Conservation (phyloP, 768 basidiomycete species). For the Tephrocybe sp. region DNA sequence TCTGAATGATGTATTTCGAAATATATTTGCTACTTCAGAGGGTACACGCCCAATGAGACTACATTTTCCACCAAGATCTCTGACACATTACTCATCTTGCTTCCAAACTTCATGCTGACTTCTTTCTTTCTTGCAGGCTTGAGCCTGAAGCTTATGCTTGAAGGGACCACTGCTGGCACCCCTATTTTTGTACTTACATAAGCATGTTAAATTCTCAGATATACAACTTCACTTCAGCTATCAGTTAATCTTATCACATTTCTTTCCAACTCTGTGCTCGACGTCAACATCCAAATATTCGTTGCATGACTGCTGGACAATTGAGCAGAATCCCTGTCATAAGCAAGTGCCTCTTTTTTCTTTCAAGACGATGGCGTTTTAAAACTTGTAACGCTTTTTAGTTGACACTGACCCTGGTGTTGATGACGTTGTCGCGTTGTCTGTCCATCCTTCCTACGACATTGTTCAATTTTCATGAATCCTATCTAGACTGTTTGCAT, state of each 20-base stretch:
- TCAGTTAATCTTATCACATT: too few relatives aligned
- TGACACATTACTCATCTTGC: conserved; percentile 45
- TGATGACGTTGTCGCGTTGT: conserved; percentile 81
- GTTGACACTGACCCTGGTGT: conserved; percentile 89
- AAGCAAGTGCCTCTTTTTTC: conserved; percentile 42
- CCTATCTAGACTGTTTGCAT: conserved; percentile 59
- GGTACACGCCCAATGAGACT: conserved; percentile 66
- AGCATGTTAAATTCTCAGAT: too few relatives aligned
- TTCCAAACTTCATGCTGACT: neutral
- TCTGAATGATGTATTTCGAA: conserved; percentile 33
- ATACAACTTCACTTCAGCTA: too few relatives aligned
- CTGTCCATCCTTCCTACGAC: conserved; percentile 18
- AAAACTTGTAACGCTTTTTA: conserved; percentile 22
- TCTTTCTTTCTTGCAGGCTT: too few relatives aligned
- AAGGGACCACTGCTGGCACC: too few relatives aligned
- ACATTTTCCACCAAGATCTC: conserved; percentile 80
- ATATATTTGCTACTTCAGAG: conserved; percentile 95
- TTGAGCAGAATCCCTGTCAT: conserved; percentile 51
- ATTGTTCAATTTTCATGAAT: neutral
- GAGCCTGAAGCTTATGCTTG: too few relatives aligned
- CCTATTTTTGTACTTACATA: too few relatives aligned
- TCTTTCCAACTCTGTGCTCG: neutral
- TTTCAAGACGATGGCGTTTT: neutral
- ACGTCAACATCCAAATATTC: neutral
- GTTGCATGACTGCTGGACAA: neutral